Evolutionary conservation across 2,329 filamentous ascomycete species (phyloP).

Genomic region (Neofusicoccum sp.): DNA sequence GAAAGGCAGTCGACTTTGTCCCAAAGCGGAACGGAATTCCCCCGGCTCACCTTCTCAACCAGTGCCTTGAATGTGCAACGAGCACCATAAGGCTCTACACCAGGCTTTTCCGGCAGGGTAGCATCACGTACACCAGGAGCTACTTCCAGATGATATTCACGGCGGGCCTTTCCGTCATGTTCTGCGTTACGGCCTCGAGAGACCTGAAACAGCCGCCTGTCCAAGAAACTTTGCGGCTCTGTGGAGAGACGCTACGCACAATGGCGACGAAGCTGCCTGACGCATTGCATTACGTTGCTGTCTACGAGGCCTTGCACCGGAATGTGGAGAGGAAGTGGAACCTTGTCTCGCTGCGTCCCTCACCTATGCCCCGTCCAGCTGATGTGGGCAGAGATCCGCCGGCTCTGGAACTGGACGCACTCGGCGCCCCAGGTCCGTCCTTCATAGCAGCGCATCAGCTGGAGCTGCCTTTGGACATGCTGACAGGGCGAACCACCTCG

Average conservation of each 20-base stretch:
- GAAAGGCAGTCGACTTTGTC: slow-evolving; percentile 43
- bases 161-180: slow-evolving; percentile 36
- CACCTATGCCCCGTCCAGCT: not conserved
- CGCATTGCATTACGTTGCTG: slow-evolving; percentile 27
- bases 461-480: too few relatives aligned
- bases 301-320: slow-evolving; percentile 29
- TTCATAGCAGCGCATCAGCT: too few relatives aligned
- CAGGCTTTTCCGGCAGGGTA: slow-evolving; percentile 33
- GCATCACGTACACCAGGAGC: slow-evolving; percentile 47
- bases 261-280: slow-evolving; percentile 30
- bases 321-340: slow-evolving; percentile 22
- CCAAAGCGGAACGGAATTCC: slow-evolving; percentile 20
- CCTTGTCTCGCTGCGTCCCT: not conserved
- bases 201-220: slow-evolving; percentile 13
- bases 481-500: too few relatives aligned
- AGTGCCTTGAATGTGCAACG: slow-evolving; percentile 37
- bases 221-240: slow-evolving; percentile 20
- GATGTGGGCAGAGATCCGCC: too few relatives aligned
- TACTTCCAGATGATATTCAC: slow-evolving; percentile 52
- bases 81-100: slow-evolving; percentile 43
- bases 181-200: slow-evolving; percentile 30
- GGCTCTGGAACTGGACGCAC: too few relatives aligned
- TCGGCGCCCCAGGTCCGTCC: too few relatives aligned
- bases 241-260: slow-evolving; percentile 24
- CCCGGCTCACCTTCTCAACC: slow-evolving; percentile 20